Base-by-base conservation (phyloP, 352 stramenopile genomes). In the Globisporangium abappressorium region DNA sequence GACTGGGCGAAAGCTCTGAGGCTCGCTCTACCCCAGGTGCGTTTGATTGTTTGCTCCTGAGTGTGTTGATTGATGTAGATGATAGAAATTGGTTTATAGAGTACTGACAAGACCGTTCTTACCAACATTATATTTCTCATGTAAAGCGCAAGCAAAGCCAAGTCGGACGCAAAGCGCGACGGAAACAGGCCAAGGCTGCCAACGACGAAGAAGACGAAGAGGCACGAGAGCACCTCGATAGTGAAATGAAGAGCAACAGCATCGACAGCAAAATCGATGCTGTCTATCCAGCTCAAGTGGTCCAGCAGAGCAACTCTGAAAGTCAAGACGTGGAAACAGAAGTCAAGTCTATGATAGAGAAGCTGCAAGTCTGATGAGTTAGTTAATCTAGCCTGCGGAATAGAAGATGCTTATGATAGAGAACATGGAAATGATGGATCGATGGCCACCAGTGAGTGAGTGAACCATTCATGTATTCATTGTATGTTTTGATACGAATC, bases 1-100 rank as follows among this genome's bases (percentile, higher is more conserved):
- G 80, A 93, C 64, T 93, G 84, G 84, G 56, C 59, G n/a, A 68
- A 65, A 5, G 76, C 80, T 12, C 69, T 93, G 22, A 75, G 78
- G 2, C 65, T 78, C 53, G 74, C 76, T 18, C 62, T 93, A 18
- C 84, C 84, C 49, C 72, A 85, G 80, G 84, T 92, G 69, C 18
- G 60, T 49, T 49, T 54, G 57, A 18, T 11, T n/a, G 41, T 0
- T 30, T 57, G 14, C 3, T 46, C 3, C 20, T 53, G 34, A 2
- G 15, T 2, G 22, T 58, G 12, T 11, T 58, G 53, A 14, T 9
- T 46, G 11, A 43, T 46, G 38, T 6, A 7, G 12, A 7, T 7
- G 12, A 14, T 20, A 20, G 38, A 46, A 12, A 43, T 43, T 43
- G 12, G 38, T 46, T 20, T 20, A 38, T 2, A 46, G 38, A 51